Conservation (phyloP, 2,329 filamentous ascomycete genomes). For the Alternaria burnsii region DNA sequence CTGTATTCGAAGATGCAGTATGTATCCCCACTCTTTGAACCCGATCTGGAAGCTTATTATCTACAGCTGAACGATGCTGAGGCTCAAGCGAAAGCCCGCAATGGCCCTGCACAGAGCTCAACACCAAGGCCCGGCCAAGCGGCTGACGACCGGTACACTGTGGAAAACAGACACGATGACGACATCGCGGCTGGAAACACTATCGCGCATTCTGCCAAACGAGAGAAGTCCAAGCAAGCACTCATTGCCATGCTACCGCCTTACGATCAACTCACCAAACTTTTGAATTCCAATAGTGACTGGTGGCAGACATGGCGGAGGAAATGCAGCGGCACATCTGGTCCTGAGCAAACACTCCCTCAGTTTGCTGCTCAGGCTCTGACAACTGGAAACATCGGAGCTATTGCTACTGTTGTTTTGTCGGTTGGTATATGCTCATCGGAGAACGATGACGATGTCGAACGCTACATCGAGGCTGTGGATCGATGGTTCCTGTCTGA, state of each 20-base stretch:
- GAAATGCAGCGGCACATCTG: conserved; percentile 54
- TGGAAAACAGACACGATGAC: conserved; percentile 43
- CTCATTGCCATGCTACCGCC: conserved; percentile 48
- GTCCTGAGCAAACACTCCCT: conserved; percentile 47
- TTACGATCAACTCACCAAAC: conserved; percentile 43
- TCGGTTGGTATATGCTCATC: conserved; percentile 51
- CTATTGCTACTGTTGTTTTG: conserved; percentile 50
- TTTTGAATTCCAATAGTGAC: conserved; percentile 47
- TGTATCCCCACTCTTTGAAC: conserved; percentile 12
- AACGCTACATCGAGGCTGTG: conserved; percentile 57
- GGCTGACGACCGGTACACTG: conserved; percentile 36
- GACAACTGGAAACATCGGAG: conserved; percentile 53
- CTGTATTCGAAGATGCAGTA: conserved; percentile 52
- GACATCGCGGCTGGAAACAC: conserved; percentile 35
- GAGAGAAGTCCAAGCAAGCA: conserved; percentile 47
- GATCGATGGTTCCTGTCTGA: conserved; percentile 59
- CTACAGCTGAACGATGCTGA: conserved; percentile 48
- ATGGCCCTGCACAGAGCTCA: conserved; percentile 29
- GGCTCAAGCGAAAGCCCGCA: conserved; percentile 40
- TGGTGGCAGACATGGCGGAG: conserved; percentile 56
- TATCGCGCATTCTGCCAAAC: conserved; percentile 38
- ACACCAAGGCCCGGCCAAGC: conserved; percentile 18
- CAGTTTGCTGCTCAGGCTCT: conserved; percentile 57
- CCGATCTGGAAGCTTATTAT: conserved; percentile 22
- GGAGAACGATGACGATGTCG: conserved; percentile 56